A percentile compares a stretch with the other conserved stretches of the same genome.
Evolutionary conservation across 208 protist genomes (phyloP).

Genomic region (Crithidia sp.): DNA sequence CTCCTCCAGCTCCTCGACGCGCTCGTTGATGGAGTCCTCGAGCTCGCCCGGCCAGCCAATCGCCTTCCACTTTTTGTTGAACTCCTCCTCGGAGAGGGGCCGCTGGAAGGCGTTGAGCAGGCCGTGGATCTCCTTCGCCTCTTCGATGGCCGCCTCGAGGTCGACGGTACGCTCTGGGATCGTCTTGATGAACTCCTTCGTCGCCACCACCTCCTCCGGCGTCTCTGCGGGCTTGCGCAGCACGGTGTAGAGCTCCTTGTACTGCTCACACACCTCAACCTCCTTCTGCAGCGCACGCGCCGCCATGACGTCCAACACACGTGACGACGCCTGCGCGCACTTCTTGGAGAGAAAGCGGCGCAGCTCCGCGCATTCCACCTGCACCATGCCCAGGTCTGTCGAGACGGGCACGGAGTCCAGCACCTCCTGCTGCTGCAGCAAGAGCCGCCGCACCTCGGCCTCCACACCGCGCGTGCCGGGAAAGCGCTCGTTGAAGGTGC

Average conservation of each 20-base stretch:
- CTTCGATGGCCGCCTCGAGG: slow-evolving; percentile 70
- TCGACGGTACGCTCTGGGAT: slow-evolving; percentile 91
- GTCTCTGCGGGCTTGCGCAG: slow-evolving; percentile 77
- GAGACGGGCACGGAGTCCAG: slow-evolving; percentile 63
- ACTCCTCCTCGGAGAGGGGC: slow-evolving; percentile 91
- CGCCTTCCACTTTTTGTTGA: slow-evolving; percentile 92
- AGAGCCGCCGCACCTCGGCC: slow-evolving; percentile 76
- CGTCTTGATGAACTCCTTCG: slow-evolving; percentile 89
- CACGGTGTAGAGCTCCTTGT: slow-evolving; percentile 63
- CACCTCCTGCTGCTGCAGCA: slow-evolving; percentile 62
- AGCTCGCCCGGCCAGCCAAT: slow-evolving; percentile 92
- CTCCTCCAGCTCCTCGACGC: slow-evolving; percentile 93
- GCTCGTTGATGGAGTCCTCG: slow-evolving; percentile 89
- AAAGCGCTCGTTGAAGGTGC: slow-evolving; percentile 73
- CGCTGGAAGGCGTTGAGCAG: slow-evolving; percentile 94
- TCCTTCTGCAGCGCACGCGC: slow-evolving; percentile 74
- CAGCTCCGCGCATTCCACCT: slow-evolving; percentile 81
- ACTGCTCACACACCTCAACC: slow-evolving; percentile 67
- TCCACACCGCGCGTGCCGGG: slow-evolving; percentile 73
- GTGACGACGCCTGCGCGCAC: slow-evolving; percentile 62
- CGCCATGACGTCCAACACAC: slow-evolving; percentile 81
- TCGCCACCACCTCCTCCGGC: slow-evolving; percentile 91
- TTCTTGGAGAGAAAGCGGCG: slow-evolving; percentile 74
- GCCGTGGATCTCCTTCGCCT: slow-evolving; percentile 80
- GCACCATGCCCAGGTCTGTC: slow-evolving; percentile 79